Evolutionary conservation across 495 filamentous ascomycete genomes (phyloP), one percentile per base, ranked within the genome.

Genomic region (Aspergillus nanangensis): DNA sequence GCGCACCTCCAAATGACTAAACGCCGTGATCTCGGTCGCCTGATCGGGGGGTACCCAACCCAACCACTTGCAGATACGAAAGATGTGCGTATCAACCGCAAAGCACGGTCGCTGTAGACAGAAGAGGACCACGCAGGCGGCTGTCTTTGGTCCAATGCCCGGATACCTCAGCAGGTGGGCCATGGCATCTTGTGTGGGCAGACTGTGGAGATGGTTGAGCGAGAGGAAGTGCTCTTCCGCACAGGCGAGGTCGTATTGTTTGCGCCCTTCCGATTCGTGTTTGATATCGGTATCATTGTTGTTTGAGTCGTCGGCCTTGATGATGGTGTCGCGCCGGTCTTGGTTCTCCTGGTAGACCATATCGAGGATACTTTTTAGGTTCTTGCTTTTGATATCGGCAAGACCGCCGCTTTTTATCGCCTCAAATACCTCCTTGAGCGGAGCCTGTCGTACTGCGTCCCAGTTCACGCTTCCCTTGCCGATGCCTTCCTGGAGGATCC

Each of bases 91-190:
- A 53, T 93, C 88, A 1, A 94, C 88, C 0, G 89, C 88, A 55
- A 92, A 91, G 59, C 82, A 84, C 0, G 87, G 84, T 10, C 79
- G 77, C 51, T 79, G 79, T 19, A 94, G 75, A 61, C 87, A 90
- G 61, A 94, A 94, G 2, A 92, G 72, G 10, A 86, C 65, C 11
- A 92, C 86, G 52, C 93, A 98, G 7, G 88, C 84, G 3, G 91
- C 86, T 1, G 91, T 95, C 67, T 98, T 98, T 42, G 88, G 82
- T 0, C 91, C 93, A 47, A 97, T 87, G 3, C 92, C 93, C 3
- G 86, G 85, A 36, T 84, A 93, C 43, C 77, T 83, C 39, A 81
- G 77, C 27, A 97, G 74, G 44, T 84, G 80, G 8, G 68, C 66
- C 77, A 95, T 85, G 0, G 82, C 88, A 20, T 88, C 76, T 14